Conservation (phyloP, 441 rosid genomes). For the Populus hybrid region DNA sequence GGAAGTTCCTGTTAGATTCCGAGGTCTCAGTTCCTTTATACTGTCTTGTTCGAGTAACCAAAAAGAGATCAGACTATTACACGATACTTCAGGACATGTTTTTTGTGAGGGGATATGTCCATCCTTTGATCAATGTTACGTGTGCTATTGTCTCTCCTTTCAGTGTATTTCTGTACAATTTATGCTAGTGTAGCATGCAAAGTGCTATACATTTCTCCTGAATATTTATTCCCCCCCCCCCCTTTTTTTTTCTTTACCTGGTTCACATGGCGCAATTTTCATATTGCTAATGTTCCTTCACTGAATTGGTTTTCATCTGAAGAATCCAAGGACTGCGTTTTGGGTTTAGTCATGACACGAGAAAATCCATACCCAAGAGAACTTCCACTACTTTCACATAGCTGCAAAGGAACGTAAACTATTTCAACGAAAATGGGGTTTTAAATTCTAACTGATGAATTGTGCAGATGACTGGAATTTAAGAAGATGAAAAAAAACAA, state of each 20-base stretch:
- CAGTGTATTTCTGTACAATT: conserved; percentile 35
- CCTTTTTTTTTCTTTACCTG: conserved; percentile 6
- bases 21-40: neutral
- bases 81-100: neutral
- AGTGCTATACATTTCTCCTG: conserved; percentile 28
- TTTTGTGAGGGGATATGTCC: neutral
- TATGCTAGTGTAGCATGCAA: conserved; percentile 17
- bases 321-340: conserved; percentile 45
- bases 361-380: conserved; percentile 93
- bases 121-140: neutral
- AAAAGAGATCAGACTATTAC: neutral
- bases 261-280: conserved; percentile 14
- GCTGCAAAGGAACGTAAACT: conserved; percentile 40
- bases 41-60: neutral
- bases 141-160: conserved; percentile 1
- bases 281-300: conserved; percentile 75
- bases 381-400: conserved; percentile 79
- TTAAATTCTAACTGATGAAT: neutral
- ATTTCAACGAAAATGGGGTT: neutral
- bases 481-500: neutral
- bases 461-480: neutral
- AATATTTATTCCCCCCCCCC: neutral
- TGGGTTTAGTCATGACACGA: conserved; percentile 56
- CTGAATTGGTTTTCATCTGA: conserved; percentile 61
- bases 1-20: neutral